Evolutionary conservation across 1,284 basidiomycete species (phyloP), one percentile per base, ranked within the genome.

Genomic region (Naganishia cerealis): DNA sequence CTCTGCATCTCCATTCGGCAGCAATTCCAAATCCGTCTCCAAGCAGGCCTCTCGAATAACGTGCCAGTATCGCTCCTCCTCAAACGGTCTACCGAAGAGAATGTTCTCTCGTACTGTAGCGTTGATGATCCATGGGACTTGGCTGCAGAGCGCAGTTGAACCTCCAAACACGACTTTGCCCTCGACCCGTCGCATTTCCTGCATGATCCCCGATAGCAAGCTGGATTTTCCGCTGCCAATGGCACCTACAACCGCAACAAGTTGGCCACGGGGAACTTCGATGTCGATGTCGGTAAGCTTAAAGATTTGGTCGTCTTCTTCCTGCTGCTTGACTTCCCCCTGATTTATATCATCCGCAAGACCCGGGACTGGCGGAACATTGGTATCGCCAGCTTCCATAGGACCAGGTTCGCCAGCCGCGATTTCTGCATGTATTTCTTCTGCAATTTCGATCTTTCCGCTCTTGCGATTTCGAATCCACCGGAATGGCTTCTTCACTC

Each of bases 1-100:
- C 0, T 93, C 95, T 71, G 89, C 76, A 75, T 96, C 91, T 4
- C 90, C 90, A 69, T 90, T 84, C 1, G 90, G 88, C 46, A 93
- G 83, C 80, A 92, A 86, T 53, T 89, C 88, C 29, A 94, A 81
- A 80, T 94, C 91, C 2, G 87, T 85, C 71, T 88, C 87, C 36
- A 94, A 82, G 74, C 88, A 92, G 0, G 90, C 85, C 74, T 90
- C 87, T 13, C 83, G 82, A 21, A 94, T 82, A 1, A 88, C 90
- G 48, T 85, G 85, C 88, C 88, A 89, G 76, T 92, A 94, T 40
- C 86, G 84, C 56, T 86, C 85, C 72, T 90, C 87, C 55, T 94
- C 89, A 75, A 88, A 93, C 1, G 87, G 87, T 43, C 87, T 83
- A 46, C 92, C 92, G 74, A 94, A 94, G 66, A 90, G 86, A 63